Evolutionary conservation across 352 stramenopile genomes (phyloP).

Genomic region (Hyaloperonospora arabidopsidis): DNA sequence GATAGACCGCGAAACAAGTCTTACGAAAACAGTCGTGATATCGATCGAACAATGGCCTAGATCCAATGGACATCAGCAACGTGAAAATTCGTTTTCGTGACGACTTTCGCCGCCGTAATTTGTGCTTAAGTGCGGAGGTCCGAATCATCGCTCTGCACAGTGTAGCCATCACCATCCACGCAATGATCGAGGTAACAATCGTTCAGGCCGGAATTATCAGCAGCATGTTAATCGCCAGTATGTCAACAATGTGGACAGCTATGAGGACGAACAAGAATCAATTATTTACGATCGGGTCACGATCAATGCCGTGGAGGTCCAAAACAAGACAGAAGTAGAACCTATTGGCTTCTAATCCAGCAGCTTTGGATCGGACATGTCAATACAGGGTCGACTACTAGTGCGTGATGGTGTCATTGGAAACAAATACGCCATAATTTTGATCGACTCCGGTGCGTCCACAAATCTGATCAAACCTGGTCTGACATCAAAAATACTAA

Average conservation of each 20-base stretch:
- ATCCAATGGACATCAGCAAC: slow-evolving; percentile 12
- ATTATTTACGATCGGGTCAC: not conserved
- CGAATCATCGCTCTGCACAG: not conserved
- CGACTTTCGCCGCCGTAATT: slow-evolving; percentile 8
- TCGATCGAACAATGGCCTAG: slow-evolving; percentile 4
- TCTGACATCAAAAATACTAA: slow-evolving; percentile 1
- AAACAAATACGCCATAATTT: not conserved
- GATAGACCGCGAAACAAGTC: slow-evolving; percentile 8
- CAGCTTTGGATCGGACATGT: not conserved
- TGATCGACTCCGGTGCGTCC: not conserved
- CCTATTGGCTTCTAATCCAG: not conserved
- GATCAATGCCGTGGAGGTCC: not conserved
- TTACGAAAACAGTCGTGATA: slow-evolving; percentile 4
- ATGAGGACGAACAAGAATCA: not conserved
- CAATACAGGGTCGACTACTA: not conserved
- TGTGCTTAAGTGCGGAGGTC: slow-evolving; percentile 4
- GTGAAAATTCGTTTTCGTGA: slow-evolving; percentile 7
- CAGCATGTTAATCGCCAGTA: not conserved
- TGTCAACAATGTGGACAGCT: slow-evolving; percentile 2
- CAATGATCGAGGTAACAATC: slow-evolving; percentile 1
- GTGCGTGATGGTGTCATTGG: not conserved
- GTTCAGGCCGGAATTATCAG: not conserved
- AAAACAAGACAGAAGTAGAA: slow-evolving; percentile 1
- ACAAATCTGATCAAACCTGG: slow-evolving; percentile 2
- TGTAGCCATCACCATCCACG: not conserved